phyloP scores from a whole-genome alignment of 768 basidiomycete genomes.

The Panus rudis region DNA sequence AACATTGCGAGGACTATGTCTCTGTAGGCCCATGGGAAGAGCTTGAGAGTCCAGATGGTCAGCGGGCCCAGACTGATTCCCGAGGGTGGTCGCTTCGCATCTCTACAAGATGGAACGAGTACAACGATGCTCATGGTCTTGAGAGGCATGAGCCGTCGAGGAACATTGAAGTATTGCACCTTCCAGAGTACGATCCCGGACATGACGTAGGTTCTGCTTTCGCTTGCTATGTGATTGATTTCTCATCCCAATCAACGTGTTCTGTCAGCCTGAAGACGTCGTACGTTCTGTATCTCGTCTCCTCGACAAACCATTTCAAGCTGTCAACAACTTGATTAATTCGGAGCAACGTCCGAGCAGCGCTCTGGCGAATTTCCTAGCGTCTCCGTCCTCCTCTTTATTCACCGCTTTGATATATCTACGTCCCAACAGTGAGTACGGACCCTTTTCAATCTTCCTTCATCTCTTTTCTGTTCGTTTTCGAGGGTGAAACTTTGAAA shows the following conservation, averaged over 20 bases:
- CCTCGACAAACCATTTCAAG: slow-evolving; percentile 51
- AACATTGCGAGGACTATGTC: slow-evolving; percentile 64
- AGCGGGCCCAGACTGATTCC: no score
- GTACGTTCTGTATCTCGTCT: slow-evolving; percentile 29
- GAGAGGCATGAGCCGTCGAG: slow-evolving; percentile 59
- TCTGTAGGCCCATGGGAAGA: slow-evolving; percentile 56
- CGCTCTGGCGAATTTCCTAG: slow-evolving; percentile 44
- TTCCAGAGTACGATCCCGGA: slow-evolving; percentile 38
- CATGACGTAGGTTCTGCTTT: slow-evolving; percentile 36
- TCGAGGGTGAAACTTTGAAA: no score
- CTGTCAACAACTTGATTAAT: slow-evolving; percentile 46
- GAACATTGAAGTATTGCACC: slow-evolving; percentile 56
- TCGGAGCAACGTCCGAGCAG: slow-evolving; percentile 45
- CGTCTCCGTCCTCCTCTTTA: slow-evolving; percentile 51
- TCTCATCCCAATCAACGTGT: background rate
- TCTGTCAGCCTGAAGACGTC: slow-evolving; percentile 13
- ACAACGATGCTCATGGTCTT: slow-evolving; percentile 54
- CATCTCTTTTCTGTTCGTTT: no score
- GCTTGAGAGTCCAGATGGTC: slow-evolving; percentile 5
- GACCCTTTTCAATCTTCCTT: no score
- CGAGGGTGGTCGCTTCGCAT: slow-evolving; percentile 42
- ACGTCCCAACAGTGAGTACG: slow-evolving; percentile 38
- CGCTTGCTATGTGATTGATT: background rate
- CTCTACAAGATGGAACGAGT: slow-evolving; percentile 70
- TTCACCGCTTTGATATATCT: slow-evolving; percentile 55